A percentile compares a stretch with the other conserved stretches of the same genome.
These are phyloP conservation scores for Yamadazyma olivae DNA, from an alignment of 805 yeast species.

Conservation along the genomic window DNA sequence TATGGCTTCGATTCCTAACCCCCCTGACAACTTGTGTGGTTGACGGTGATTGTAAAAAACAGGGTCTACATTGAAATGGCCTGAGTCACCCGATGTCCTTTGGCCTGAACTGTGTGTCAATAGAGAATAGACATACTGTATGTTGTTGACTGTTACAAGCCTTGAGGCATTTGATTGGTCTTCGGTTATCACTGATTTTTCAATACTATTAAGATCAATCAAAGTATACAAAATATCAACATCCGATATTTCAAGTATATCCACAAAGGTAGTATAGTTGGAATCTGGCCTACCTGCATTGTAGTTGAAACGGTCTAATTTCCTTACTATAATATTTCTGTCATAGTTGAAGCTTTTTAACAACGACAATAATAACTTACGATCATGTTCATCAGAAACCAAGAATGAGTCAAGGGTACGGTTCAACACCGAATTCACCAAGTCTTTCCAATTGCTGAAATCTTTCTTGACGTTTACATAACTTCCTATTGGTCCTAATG, in stretches of 20 bases:
- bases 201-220: constrained; percentile 62
- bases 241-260: constrained; percentile 55
- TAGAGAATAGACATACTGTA: constrained; percentile 40
- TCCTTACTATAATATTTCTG: constrained; percentile 46
- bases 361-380: constrained; percentile 27
- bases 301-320: constrained; percentile 57
- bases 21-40: constrained; percentile 7
- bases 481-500: constrained; percentile 81
- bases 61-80: constrained; percentile 53
- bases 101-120: constrained; percentile 45
- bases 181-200: constrained; percentile 52
- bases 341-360: constrained; percentile 27
- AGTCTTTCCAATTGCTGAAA: constrained; percentile 52
- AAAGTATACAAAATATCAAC: constrained; percentile 56
- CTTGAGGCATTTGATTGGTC: constrained; percentile 51
- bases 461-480: constrained; percentile 54
- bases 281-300: constrained; percentile 39
- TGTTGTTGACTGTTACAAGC: constrained; percentile 32
- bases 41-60: constrained; percentile 32
- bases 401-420: constrained; percentile 58
- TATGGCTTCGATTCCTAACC: constrained; percentile 1
- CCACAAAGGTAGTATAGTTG: constrained; percentile 49
- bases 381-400: constrained; percentile 64
- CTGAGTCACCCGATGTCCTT: constrained; percentile 32
- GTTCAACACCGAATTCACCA: constrained; percentile 56